These are phyloP conservation scores for Rhazya stricta DNA, from an alignment of 257 asterid species.

Conservation along the genomic window DNA sequence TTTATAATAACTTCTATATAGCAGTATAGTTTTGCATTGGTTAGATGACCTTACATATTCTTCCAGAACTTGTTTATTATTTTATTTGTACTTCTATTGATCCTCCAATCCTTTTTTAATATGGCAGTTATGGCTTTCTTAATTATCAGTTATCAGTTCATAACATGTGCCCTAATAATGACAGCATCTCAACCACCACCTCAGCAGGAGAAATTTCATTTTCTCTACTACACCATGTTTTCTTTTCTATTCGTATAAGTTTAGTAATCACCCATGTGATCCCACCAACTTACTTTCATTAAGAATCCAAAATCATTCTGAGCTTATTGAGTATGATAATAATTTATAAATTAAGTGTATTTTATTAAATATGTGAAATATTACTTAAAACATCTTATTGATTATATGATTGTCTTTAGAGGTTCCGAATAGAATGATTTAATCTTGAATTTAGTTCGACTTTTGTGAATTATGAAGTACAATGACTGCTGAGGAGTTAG, in stretches of 20 bases:
- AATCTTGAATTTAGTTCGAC: too few relatives aligned
- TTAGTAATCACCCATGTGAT: slow-evolving; percentile 14
- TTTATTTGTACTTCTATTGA: slow-evolving; percentile 13
- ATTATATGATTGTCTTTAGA: too few relatives aligned
- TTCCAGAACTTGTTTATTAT: neutral
- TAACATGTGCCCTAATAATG: slow-evolving; percentile 34
- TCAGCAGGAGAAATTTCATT: slow-evolving; percentile 15
- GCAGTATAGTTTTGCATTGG: slow-evolving; percentile 6
- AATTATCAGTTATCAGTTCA: slow-evolving; percentile 25
- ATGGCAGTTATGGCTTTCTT: slow-evolving; percentile 19
- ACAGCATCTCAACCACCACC: slow-evolving; percentile 30
- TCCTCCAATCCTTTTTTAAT: neutral
- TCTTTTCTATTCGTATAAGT: neutral
- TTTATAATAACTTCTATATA: neutral
- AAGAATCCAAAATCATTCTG: slow-evolving; percentile 13
- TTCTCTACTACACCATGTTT: neutral
- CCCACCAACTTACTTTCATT: slow-evolving; percentile 6
- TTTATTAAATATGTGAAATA: too few relatives aligned
- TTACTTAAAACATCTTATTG: too few relatives aligned
- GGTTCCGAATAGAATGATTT: too few relatives aligned
- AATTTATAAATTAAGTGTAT: too few relatives aligned
- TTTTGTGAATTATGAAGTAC: too few relatives aligned
- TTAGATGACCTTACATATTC: slow-evolving; percentile 7
- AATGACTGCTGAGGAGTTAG: neutral
- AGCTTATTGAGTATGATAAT: too few relatives aligned